Base-by-base conservation (phyloP, 495 filamentous ascomycete species). In the Neurospora sp. region DNA sequence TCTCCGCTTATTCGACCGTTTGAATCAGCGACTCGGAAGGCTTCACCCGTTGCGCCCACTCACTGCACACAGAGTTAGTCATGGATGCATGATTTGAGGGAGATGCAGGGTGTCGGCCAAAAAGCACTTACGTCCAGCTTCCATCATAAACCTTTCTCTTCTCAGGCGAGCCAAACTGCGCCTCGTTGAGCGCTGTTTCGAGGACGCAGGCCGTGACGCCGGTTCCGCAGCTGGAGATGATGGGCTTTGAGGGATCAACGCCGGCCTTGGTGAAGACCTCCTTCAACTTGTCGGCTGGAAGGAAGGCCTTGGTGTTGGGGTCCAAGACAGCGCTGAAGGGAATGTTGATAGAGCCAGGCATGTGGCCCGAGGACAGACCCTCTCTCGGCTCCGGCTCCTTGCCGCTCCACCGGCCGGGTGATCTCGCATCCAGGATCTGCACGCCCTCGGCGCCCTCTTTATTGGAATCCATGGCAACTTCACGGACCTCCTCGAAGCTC, bases 141-240 rank as follows among this genome's bases (percentile, higher is more conserved):
- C 96, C 96, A 85, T 98, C 96, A 79, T 99, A 99, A 37, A 98
- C 84, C 77, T 87, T 90, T 73, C 92, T 88, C 53, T 89, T 89
- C 42, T 89, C 86, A 8, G 89, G 83, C 41, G 88, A 83, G 14
- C 90, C 91, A 78, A 88, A 93, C 31, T 90, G 91, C 20, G 94
- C 94, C 78, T 92, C 90, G 37, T 84, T 87, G 44, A 99, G 81
- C 6, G 96, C 96, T 38, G 93, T 91, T 77, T 99, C 96, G 72
- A 99, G 89, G 20, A 98, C 87, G 14, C 90, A 91, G n/a, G 96
- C 96, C 3, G 94, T 98, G 44, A 99, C 96, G 37, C 96, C 96
- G 14, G 94, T 98, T 39, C 96, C 96, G 75, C 96, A 99, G 74
- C 86, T 93, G 70, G 86, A 92, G 81, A 99, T 93, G 73, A 98